Conservation (phyloP, 164 flowering plant genomes). For the Macadamia tetraphylla region DNA sequence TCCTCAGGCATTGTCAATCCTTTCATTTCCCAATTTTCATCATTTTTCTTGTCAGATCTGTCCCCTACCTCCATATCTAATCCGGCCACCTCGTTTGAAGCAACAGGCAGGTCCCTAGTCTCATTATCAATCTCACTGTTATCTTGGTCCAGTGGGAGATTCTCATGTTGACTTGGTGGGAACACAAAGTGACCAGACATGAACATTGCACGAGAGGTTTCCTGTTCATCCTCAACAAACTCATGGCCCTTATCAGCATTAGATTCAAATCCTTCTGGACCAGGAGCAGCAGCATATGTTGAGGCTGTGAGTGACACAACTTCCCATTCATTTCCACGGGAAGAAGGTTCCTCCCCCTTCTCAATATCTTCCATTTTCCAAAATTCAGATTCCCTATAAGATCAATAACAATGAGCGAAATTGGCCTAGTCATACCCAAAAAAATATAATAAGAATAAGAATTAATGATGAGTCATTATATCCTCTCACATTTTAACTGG, state of each 20-base stretch:
- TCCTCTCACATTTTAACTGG: too few species aligned
- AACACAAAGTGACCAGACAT: constrained; percentile 90
- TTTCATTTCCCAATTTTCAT: too few species aligned
- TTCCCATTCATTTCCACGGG: constrained; percentile 94
- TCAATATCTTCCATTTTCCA: constrained; percentile 43
- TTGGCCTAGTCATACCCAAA: too few species aligned
- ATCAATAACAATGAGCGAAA: too few species aligned
- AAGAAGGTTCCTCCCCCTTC: constrained; percentile 29
- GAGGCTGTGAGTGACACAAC: constrained; percentile 94
- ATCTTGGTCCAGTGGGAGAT: constrained; percentile 46
- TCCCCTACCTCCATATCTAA: constrained; percentile 29
- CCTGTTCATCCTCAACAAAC: constrained; percentile 25
- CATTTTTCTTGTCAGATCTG: too few species aligned
- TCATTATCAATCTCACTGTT: constrained; percentile 32
- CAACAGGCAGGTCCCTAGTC: constrained; percentile 20
- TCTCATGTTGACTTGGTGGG: constrained; percentile 79
- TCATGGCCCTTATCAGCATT: constrained; percentile 27
- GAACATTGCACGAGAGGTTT: constrained; percentile 59
- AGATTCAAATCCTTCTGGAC: constrained; percentile 36
- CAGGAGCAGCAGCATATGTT: constrained; percentile 89
- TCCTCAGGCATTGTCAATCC: too few species aligned
- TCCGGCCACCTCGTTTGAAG: constrained; percentile 16
- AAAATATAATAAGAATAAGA: too few species aligned
- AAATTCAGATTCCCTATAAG: constrained; percentile 10
- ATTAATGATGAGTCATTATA: neutral